Evolutionary conservation across 164 flowering plant species (phyloP).

Genomic region (Stephania yunnanensis): DNA sequence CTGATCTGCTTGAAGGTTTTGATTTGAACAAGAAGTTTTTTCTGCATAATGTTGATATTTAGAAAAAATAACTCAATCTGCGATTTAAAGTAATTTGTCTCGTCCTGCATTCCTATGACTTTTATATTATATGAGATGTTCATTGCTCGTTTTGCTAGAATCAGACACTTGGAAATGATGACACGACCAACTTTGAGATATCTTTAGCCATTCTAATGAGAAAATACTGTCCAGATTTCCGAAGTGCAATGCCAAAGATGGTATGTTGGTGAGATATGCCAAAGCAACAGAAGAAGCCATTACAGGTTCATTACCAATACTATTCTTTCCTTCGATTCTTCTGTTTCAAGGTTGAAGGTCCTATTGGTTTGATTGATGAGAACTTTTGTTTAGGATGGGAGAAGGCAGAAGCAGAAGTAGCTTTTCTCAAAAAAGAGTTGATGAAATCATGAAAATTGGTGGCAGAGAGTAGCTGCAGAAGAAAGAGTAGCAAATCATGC

Average conservation of each 20-base stretch:
- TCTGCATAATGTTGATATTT: too few relatives aligned
- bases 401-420: slow-evolving; percentile 11
- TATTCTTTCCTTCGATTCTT: background rate
- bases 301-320: background rate
- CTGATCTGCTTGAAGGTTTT: too few relatives aligned
- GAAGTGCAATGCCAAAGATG: background rate
- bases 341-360: background rate
- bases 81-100: too few relatives aligned
- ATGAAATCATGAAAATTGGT: slow-evolving; percentile 1
- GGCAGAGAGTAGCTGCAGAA: slow-evolving; percentile 1
- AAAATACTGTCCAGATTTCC: background rate
- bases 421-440: slow-evolving; percentile 5
- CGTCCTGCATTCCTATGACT: too few relatives aligned
- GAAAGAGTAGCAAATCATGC: slow-evolving; percentile 6
- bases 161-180: too few relatives aligned
- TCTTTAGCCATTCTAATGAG: background rate
- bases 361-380: too few relatives aligned
- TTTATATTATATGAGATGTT: too few relatives aligned
- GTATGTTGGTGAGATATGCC: background rate
- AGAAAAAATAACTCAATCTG: background rate
- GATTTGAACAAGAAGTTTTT: too few relatives aligned
- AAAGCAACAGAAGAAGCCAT: slow-evolving; percentile 6
- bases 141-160: too few relatives aligned
- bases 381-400: slow-evolving; percentile 6
- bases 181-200: background rate